phyloP scores from a whole-genome alignment of 2,329 filamentous ascomycete genomes.

The Monosporascus sp. region DNA sequence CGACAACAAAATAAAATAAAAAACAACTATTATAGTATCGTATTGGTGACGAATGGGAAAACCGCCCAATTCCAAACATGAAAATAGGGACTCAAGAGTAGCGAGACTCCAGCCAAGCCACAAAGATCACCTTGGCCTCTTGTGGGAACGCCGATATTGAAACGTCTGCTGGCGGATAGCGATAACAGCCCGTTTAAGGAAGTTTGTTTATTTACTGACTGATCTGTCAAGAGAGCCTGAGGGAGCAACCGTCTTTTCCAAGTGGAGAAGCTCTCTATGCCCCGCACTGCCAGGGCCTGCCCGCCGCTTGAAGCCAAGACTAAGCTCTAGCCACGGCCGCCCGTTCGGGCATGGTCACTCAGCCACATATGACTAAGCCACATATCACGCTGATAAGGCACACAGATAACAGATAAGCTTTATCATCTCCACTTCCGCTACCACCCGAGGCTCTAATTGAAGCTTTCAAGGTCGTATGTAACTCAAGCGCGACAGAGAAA shows the following conservation, averaged over 20 bases:
- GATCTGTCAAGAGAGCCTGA: slow-evolving; percentile 11
- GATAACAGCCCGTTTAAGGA: slow-evolving; percentile 21
- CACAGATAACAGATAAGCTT: too few species aligned
- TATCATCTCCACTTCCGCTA: too few species aligned
- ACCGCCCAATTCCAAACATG: not conserved
- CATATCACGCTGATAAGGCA: too few species aligned
- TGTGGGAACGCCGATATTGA: not conserved
- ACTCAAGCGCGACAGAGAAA: too few species aligned
- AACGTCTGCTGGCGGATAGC: not conserved
- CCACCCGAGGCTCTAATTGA: too few species aligned
- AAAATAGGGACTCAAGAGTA: not conserved
- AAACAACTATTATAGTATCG: not conserved
- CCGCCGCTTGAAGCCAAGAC: too few species aligned
- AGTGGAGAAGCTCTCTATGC: not conserved
- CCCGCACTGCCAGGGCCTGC: not conserved
- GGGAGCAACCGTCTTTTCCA: slow-evolving; percentile 11
- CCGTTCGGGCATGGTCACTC: too few species aligned
- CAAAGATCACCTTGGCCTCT: not conserved
- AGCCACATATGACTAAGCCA: too few species aligned
- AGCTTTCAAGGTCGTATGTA: too few species aligned
- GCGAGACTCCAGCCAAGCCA: not conserved
- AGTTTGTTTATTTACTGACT: slow-evolving; percentile 33
- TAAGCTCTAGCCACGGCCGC: too few species aligned
- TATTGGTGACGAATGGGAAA: not conserved
- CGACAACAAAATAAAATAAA: slow-evolving; percentile 4